Evolutionary conservation across 768 basidiomycete species (phyloP), one percentile per base, ranked within the genome.

Genomic region (Phaeotremella skinneri): DNA sequence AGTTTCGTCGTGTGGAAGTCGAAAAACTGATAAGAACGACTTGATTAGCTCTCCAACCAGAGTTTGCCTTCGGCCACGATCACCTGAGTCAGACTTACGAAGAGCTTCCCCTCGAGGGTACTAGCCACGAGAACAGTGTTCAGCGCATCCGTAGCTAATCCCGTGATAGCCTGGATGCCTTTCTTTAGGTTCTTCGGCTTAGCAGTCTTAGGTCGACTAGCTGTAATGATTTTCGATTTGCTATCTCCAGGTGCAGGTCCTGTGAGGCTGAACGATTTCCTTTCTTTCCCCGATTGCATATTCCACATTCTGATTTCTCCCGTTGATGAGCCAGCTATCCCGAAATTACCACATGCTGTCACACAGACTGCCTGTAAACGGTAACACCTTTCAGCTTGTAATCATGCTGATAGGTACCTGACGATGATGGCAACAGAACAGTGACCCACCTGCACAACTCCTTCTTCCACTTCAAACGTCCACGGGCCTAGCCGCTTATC

Each of bases 331-430:
- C 91, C 85, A 2, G 85, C 90, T 11, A 98, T 76, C 27, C 89
- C 90, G 72, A 97, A 99, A 71, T 98, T 98, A 6, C 96, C 96
- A 72, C 96, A 99, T 0, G 90, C 88, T 2, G 92, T 88, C 20
- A 97, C 88, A 62, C 87, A 89, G 17, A 93, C 89, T 14, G 87
- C 83, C 74, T 78, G 59, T 23, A 55, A 11, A 17, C 14, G 14
- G 11, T 53, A 9, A 56, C 37, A 21, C 31, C 2, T 3, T 4
- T 29, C 4, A 21, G 45, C 34, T 34, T 45, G 17, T 16, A 25
- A 55, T 17, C 26, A 32, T 1, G 21, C 16, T 3, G 48, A 26
- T 49, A 23, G 25, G 20, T 5, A 4, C 27, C 11, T 14, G 52
- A 39, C 43, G 25, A 9, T 9, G 6, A 14, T 50, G 29, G 26